Evolutionary conservation across 2,329 filamentous ascomycete species (phyloP), one percentile per base, ranked within the genome.

Genomic region (Davidsoniella virescens): DNA sequence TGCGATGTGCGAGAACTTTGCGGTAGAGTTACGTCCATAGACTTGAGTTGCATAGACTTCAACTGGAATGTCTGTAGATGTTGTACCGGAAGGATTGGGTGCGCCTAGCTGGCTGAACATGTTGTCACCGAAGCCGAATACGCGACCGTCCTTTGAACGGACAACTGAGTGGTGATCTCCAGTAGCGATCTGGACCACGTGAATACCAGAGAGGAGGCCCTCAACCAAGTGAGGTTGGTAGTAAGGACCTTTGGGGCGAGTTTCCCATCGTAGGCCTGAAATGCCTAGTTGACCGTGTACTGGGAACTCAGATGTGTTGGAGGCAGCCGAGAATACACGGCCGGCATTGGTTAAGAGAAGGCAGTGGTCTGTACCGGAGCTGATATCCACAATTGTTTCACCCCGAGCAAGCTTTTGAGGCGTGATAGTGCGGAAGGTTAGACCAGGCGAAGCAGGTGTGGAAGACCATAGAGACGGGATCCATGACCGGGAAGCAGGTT

Each of bases 101-200:
- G 90, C 79, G n/a, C 90, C 90, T 3, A 96, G 72, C 64, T 96
- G 92, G n/a, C 92, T 92, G 41, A 78, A 76, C 0, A 80, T 80
- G 65, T 96, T 96, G 63, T 96, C 88, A 37, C 92, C 92, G 66
- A 94, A 96, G 5, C 80, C 72, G 63, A 92, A 94, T 14, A 92
- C 73, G 14, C 79, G 76, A 14, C 90, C 90, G 48, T 82, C 71
- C 53, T 76, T 75, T 60, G 90, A 85, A 14, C 87, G 71, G 0
- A 79, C 84, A 1, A 93, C 67, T 3, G 87, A 94, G 65, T 98
- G 92, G 56, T 81, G 79, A 60, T 94, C 87, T 20, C 92, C 92
- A 1, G 86, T 70, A 1, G 90, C 88, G 52, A 96, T 81, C 56
- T 84, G 75, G 4, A 70, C 65, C 43, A 92, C 78, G 4, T 84